phyloP scores from a whole-genome alignment of 805 yeast species.

The Blastobotrys chiropterorum region DNA sequence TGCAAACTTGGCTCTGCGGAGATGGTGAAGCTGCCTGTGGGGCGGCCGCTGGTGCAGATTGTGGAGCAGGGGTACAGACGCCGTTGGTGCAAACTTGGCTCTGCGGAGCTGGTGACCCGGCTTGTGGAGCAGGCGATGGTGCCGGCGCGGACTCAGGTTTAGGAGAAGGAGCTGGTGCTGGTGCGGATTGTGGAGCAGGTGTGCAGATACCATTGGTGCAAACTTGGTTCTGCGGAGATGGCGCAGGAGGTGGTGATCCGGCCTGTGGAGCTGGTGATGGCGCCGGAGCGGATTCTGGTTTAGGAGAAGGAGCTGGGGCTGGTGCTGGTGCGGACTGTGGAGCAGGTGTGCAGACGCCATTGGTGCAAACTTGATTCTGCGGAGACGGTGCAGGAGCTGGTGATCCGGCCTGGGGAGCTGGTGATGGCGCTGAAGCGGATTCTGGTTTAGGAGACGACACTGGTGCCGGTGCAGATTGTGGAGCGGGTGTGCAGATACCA shows the following conservation, averaged over 20 bases:
- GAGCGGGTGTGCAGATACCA: neutral
- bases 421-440: neutral
- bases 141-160: neutral
- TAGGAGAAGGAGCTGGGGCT: neutral
- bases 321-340: neutral
- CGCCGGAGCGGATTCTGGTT: neutral
- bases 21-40: neutral
- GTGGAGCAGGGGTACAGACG: neutral
- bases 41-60: neutral
- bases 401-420: neutral
- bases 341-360: neutral
- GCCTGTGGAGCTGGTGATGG: no score
- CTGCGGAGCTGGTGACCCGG: neutral
- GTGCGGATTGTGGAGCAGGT: neutral
- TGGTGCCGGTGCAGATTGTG: neutral
- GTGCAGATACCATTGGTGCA: neutral
- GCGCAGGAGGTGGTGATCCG: no score
- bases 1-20: neutral
- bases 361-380: neutral
- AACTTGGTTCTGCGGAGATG: neutral
- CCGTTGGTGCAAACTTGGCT: neutral
- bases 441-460: neutral
- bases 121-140: neutral
- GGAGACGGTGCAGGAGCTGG: constrained; percentile 3
- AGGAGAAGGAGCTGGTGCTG: constrained; percentile 1